Base-by-base conservation (phyloP, 441 rosid genomes). In the Mallotus japonicus region DNA sequence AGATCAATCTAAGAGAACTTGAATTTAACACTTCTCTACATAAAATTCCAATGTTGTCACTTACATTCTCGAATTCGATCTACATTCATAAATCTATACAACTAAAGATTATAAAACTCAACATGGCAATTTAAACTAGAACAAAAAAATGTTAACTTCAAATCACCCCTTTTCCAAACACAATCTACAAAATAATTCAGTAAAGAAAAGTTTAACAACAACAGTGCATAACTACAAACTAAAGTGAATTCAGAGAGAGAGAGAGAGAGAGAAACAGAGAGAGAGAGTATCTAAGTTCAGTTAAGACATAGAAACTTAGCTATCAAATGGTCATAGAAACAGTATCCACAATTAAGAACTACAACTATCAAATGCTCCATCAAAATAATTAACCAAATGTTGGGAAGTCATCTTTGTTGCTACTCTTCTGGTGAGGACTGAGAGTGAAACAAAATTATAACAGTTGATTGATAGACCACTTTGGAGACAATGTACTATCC, bases 61-160 rank as follows among this genome's bases (percentile, higher is more conserved):
- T 32, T 1, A 20, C 8, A 50, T 46, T 49, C 17, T 40, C 6
- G n/a, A 40, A 5, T 44, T 56, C 8, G 22, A 66, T 69, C 64
- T 69, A 53, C 19, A 47, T 22, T 69, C 28, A 69, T n/a, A 63
- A 63, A 55, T 69, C 20, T 42, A 58, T 19, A 2, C 16, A 67
- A 16, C 57, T 58, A 10, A 47, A 69, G 16, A 42, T 16, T 42
- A 40, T 7, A 12, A 44, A 70, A 15, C 49, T 57, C 16, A 20
- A 60, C 24, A 49, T 10, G 53, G 32, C 19, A 60, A 60, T 49
- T 16, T 28, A 61, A 60, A 32, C 74, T 42, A 11, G 59, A 16
- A 49, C 34, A 32, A 15, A 16, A 47, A 60, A 15, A 47, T 42
- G 9, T 32, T 32, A 47, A 15, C 10, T 5, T 16, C 14, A 3